phyloP scores from a whole-genome alignment of 1,139 yeast genomes.

The Hansenula sp. region DNA sequence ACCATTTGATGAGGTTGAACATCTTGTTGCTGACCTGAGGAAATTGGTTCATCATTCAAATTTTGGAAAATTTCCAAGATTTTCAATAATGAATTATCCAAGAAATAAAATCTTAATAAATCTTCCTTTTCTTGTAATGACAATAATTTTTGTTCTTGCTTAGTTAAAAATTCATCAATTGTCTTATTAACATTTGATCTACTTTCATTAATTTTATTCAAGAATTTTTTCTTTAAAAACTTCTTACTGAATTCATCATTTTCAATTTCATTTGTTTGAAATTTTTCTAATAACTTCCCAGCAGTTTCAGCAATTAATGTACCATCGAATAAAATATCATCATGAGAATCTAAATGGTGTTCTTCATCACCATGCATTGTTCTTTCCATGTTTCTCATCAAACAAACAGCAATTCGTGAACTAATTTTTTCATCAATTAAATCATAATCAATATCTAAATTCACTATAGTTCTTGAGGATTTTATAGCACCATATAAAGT shows the following conservation, averaged over 20 bases:
- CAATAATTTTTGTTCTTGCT: slow-evolving; percentile 52
- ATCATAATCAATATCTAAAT: slow-evolving; percentile 71
- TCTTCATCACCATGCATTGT: slow-evolving; percentile 40
- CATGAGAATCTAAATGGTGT: slow-evolving; percentile 29
- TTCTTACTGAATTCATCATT: slow-evolving; percentile 34
- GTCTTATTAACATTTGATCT: slow-evolving; percentile 56
- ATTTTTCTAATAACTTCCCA: slow-evolving; percentile 47
- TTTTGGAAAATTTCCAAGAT: slow-evolving; percentile 58
- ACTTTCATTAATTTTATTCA: slow-evolving; percentile 48
- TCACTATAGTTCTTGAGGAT: slow-evolving; percentile 57
- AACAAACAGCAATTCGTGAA: slow-evolving; percentile 74
- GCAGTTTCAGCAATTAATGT: slow-evolving; percentile 62
- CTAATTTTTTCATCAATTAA: slow-evolving; percentile 65
- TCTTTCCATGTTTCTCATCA: slow-evolving; percentile 80
- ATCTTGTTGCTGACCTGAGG: slow-evolving; percentile 27
- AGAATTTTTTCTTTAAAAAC: slow-evolving; percentile 39
- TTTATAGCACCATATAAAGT: slow-evolving; percentile 71
- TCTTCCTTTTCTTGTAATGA: slow-evolving; percentile 69
- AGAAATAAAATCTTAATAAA: slow-evolving; percentile 56
- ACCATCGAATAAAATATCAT: slow-evolving; percentile 52
- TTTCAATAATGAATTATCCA: slow-evolving; percentile 63
- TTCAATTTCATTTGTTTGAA: slow-evolving; percentile 21
- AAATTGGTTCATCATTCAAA: slow-evolving; percentile 20
- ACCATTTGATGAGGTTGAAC: slow-evolving; percentile 64
- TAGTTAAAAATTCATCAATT: slow-evolving; percentile 56